These are phyloP conservation scores for Aspergillus ochraceoroseus DNA, from an alignment of 2,329 filamentous ascomycete species.

Conservation along the genomic window DNA sequence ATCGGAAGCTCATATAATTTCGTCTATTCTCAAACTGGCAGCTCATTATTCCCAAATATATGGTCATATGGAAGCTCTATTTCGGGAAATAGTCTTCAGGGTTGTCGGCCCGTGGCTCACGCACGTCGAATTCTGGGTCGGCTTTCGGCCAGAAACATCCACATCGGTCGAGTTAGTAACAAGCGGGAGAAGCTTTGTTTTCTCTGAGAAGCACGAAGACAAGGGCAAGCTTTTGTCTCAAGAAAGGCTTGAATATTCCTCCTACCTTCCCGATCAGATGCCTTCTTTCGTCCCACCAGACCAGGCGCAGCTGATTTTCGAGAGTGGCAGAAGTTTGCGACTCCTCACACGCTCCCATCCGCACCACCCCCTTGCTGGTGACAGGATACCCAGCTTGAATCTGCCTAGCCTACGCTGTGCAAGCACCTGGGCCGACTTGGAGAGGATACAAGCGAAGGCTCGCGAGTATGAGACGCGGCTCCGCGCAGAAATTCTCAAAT, in stretches of 20 bases:
- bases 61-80: conserved; percentile 56
- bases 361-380: conserved; percentile 60
- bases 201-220: conserved; percentile 56
- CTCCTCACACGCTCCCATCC: conserved; percentile 67
- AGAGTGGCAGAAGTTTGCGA: conserved; percentile 70
- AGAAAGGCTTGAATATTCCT: conserved; percentile 58
- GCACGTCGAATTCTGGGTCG: conserved; percentile 69
- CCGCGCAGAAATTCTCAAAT: conserved; percentile 38
- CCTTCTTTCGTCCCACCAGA: conserved; percentile 68
- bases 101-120: conserved; percentile 64
- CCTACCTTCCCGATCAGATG: conserved; percentile 51
- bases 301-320: conserved; percentile 67
- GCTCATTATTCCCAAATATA: conserved; percentile 61
- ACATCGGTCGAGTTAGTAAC: conserved; percentile 48
- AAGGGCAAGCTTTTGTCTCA: conserved; percentile 55
- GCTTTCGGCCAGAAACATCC: conserved; percentile 57
- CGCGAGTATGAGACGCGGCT: conserved; percentile 38
- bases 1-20: conserved; percentile 59
- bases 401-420: conserved; percentile 62
- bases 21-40: conserved; percentile 57
- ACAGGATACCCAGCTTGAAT: conserved; percentile 45
- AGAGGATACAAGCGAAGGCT: conserved; percentile 59
- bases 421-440: conserved; percentile 67
- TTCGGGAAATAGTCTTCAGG: conserved; percentile 61
- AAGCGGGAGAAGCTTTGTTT: conserved; percentile 57